Evolutionary conservation across 2,329 filamentous ascomycete genomes (phyloP).

Genomic region (Tetracladium maxilliforme): DNA sequence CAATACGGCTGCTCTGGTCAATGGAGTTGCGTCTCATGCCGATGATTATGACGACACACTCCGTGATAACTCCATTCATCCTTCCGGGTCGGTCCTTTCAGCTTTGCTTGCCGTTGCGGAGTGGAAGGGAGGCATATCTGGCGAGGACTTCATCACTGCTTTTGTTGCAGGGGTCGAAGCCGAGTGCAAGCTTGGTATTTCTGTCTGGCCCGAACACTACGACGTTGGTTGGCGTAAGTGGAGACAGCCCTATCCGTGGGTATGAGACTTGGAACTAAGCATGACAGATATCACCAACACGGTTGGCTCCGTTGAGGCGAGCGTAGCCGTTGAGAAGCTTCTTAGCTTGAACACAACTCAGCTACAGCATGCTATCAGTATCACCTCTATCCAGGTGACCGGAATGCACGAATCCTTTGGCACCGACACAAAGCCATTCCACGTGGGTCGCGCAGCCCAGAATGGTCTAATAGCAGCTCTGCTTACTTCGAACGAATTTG

Average conservation of each 20-base stretch:
- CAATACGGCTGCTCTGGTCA: constrained; percentile 33
- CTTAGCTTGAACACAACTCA: constrained; percentile 21
- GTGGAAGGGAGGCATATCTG: constrained; percentile 20
- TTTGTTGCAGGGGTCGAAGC: constrained; percentile 35
- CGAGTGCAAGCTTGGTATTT: constrained; percentile 33
- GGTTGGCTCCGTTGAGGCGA: constrained; percentile 34
- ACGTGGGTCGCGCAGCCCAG: constrained; percentile 35
- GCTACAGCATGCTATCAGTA: constrained; percentile 32
- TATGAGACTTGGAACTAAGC: background rate
- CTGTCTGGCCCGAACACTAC: constrained; percentile 38
- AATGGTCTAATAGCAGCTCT: constrained; percentile 30
- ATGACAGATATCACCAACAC: constrained; percentile 32
- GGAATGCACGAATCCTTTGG: constrained; percentile 40
- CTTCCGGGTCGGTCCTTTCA: constrained; percentile 31
- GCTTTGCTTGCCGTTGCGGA: constrained; percentile 32
- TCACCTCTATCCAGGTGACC: constrained; percentile 35
- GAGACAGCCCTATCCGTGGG: background rate
- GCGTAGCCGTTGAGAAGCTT: constrained; percentile 32
- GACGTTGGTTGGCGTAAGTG: constrained; percentile 38
- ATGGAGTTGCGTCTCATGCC: constrained; percentile 38
- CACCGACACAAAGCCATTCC: constrained; percentile 38
- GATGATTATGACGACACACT: constrained; percentile 43
- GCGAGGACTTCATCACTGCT: constrained; percentile 31
- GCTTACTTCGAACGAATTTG: constrained; percentile 31
- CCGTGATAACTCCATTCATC: constrained; percentile 39